Evolutionary conservation across 768 basidiomycete species (phyloP), one percentile per base, ranked within the genome.

Genomic region (Suillus occidentalis): DNA sequence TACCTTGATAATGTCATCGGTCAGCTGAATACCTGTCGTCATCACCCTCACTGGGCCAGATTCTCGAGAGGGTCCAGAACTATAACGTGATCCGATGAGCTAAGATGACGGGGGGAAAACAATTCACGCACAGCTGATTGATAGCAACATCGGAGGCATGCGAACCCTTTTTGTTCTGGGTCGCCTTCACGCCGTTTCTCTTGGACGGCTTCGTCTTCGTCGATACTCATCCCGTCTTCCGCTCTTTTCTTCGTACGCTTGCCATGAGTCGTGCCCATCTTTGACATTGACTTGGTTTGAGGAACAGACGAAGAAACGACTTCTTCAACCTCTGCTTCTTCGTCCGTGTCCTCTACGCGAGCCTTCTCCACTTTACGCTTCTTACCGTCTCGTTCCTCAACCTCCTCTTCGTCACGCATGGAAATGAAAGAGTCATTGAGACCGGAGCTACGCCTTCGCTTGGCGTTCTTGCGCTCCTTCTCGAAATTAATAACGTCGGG

Each of bases 401-500:
- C 62, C 8, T 62, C 62, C 2, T 55, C 66, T 8, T 61, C 65
- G 5, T 36, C 66, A 42, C 57, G 37, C n/a, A 52, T 13, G 20
- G 66, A 63, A 10, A 50, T 34, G 6, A 66, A 42, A 0, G 68
- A 69, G 72, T 76, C 71, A 71, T 77, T 76, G 74, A 72, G 57
- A 68, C 75, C 75, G 72, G 72, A 64, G 57, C 72, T 71, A 39
- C 76, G 73, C 64, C 71, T 66, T 52, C 73, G 72, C 70, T 77
- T 77, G 45, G 65, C 69, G 61, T 72, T 76, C 68, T 84, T 84
- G 80, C 85, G 81, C 77, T 94, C 88, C 69, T 84, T 84, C 72
- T 93, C 85, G 70, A 82, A 94, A 63, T 80, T 84, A 47, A 88
- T 68, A 3, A 92, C 81, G 68, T 95, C 93, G 0, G 92, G 92